Evolutionary conservation across 768 basidiomycete species (phyloP).

Genomic region (Floccularia luteovirens): DNA sequence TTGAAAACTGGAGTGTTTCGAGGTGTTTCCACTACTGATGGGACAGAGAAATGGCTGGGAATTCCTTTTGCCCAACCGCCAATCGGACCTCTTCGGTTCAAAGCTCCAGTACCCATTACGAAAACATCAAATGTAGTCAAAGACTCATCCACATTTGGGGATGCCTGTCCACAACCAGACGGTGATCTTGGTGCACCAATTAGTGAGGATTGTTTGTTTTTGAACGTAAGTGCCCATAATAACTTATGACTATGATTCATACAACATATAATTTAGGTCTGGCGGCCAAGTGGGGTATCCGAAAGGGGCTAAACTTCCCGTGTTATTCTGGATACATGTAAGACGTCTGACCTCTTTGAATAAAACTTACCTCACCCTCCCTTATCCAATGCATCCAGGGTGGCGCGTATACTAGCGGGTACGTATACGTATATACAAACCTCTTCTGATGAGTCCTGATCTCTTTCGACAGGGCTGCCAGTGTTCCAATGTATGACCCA

Average conservation of each 20-base stretch:
- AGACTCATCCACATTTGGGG: constrained; percentile 41
- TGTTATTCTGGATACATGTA: constrained; percentile 30
- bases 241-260: neutral
- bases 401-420: constrained; percentile 40
- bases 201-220: constrained; percentile 45
- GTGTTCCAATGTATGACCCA: constrained; percentile 32
- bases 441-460: neutral
- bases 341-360: constrained; percentile 3
- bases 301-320: constrained; percentile 23
- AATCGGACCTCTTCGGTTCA: constrained; percentile 47
- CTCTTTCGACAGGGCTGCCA: constrained; percentile 28
- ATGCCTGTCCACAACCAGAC: constrained; percentile 44
- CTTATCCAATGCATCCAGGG: constrained; percentile 23
- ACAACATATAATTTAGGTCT: constrained; percentile 19
- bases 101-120: constrained; percentile 39
- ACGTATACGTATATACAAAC: constrained; percentile 4
- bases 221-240: constrained; percentile 31
- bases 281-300: constrained; percentile 19
- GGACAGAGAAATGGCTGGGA: constrained; percentile 51
- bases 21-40: constrained; percentile 32
- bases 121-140: constrained; percentile 19
- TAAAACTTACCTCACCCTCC: neutral
- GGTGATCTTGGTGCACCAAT: constrained; percentile 30
- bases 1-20: constrained; percentile 38
- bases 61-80: constrained; percentile 56